A percentile compares a stretch with the other conserved stretches of the same genome.
phyloP scores from a whole-genome alignment of 768 basidiomycete genomes.

The Kwoniella sp. region DNA sequence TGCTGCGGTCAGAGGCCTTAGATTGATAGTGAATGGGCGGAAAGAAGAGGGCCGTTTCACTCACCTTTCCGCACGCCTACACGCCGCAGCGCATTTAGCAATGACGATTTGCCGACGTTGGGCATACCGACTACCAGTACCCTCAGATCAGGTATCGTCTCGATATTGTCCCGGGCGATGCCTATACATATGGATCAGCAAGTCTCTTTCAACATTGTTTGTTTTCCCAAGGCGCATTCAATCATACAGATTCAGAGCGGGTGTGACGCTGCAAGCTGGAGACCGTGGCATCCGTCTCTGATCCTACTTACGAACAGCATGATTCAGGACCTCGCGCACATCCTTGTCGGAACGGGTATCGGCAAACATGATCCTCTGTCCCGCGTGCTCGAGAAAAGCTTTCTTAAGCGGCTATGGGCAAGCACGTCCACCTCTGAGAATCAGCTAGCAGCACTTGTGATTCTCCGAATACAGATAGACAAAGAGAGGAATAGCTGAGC shows the following conservation, averaged over 20 bases:
- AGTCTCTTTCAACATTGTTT: no score
- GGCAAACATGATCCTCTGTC: conserved; percentile 57
- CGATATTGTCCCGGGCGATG: conserved; percentile 69
- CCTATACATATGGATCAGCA: conserved; percentile 59
- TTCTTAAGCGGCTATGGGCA: conserved; percentile 56
- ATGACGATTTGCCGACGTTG: conserved; percentile 93
- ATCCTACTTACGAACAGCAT: conserved; percentile 57
- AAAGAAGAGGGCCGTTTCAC: conserved; percentile 33
- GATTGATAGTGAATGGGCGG: no score
- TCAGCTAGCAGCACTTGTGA: no score
- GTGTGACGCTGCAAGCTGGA: no score
- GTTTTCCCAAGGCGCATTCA: no score
- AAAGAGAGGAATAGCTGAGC: no score
- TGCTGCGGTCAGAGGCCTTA: no score
- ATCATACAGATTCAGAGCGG: no score
- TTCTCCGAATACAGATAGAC: no score
- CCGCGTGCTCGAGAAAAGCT: conserved; percentile 54
- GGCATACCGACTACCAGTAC: conserved; percentile 94
- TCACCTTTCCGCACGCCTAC: conserved; percentile 84
- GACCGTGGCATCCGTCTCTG: no score
- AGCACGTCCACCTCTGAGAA: no score
- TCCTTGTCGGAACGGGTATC: conserved; percentile 55
- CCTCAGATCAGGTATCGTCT: conserved; percentile 66
- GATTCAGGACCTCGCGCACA: conserved; percentile 51
- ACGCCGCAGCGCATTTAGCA: conserved; percentile 88